phyloP scores from a whole-genome alignment of 2,329 filamentous ascomycete genomes.

The Trichoderma pleuroti region DNA sequence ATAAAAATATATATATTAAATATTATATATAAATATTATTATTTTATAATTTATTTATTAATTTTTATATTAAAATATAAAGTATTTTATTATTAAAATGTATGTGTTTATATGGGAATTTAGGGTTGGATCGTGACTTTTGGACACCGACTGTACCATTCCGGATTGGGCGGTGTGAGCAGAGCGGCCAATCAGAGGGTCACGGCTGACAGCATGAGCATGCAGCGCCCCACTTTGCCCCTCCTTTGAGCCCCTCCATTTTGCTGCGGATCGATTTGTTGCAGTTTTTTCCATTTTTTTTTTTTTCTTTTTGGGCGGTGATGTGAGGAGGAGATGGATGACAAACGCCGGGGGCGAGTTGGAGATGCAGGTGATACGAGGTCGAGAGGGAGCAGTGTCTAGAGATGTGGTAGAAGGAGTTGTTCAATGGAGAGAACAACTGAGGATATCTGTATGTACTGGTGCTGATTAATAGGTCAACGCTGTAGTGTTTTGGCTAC shows the following conservation, averaged over 20 bases:
- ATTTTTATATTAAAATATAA: too few species aligned
- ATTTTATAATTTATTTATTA: too few species aligned
- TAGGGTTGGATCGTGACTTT: too few species aligned
- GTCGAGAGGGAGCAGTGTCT: background rate
- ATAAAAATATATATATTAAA: too few species aligned
- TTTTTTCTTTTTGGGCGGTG: background rate
- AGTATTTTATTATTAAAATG: too few species aligned
- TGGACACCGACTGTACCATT: too few species aligned
- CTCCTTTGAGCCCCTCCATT: background rate
- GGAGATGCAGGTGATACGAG: background rate
- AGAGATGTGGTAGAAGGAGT: too few species aligned
- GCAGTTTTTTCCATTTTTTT: background rate
- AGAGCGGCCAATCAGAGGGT: constrained; percentile 1
- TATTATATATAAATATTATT: too few species aligned
- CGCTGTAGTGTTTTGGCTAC: background rate
- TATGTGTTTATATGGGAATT: too few species aligned
- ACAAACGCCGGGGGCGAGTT: background rate
- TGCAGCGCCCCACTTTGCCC: constrained; percentile 8
- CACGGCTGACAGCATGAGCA: constrained; percentile 4
- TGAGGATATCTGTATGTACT: background rate
- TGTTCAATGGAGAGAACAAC: background rate
- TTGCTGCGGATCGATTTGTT: constrained; percentile 4
- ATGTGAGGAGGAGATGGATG: background rate
- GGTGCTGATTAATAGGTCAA: background rate
- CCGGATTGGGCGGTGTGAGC: background rate